phyloP scores from a whole-genome alignment of 176 grass and related monocot species.

The Chloris gayana region DNA sequence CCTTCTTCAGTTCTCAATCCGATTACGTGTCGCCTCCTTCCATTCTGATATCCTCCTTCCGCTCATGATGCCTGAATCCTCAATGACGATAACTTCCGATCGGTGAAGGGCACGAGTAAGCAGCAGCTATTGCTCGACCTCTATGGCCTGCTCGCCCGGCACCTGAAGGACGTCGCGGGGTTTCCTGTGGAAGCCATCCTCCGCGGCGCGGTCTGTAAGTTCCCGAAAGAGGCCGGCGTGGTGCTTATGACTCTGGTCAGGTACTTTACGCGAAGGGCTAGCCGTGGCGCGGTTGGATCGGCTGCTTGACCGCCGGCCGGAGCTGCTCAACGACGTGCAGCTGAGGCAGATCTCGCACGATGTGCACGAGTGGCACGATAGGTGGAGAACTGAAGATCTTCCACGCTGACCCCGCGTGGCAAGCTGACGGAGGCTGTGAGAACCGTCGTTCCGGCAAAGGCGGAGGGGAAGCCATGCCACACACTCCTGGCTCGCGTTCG shows the following conservation, averaged over 20 bases:
- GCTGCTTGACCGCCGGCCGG: conserved; percentile 56
- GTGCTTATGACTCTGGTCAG: conserved; percentile 59
- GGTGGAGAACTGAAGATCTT: conserved; percentile 66
- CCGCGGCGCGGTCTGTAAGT: conserved; percentile 46
- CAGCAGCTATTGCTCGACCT: conserved; percentile 66
- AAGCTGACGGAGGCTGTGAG: conserved; percentile 57
- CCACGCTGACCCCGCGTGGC: conserved; percentile 46
- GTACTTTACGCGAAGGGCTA: conserved; percentile 53
- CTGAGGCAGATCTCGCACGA: conserved; percentile 76
- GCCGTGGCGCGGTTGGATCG: conserved; percentile 55
- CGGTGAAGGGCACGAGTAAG: conserved; percentile 58
- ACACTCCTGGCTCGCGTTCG: conserved; percentile 74
- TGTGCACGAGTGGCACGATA: conserved; percentile 68
- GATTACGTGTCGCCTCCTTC: no score
- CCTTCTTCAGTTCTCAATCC: no score
- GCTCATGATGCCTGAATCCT: conserved; percentile 55
- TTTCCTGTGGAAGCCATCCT: conserved; percentile 78
- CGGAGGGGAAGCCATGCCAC: conserved; percentile 69
- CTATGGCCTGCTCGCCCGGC: conserved; percentile 48
- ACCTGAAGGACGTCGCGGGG: conserved; percentile 53
- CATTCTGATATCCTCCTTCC: no score
- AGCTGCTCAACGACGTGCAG: conserved; percentile 62
- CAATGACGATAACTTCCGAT: conserved; percentile 43
- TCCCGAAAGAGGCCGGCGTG: conserved; percentile 54
- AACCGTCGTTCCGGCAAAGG: conserved; percentile 63